phyloP scores from a whole-genome alignment of 148 eudicot genomes.

The Chenopodium album region DNA sequence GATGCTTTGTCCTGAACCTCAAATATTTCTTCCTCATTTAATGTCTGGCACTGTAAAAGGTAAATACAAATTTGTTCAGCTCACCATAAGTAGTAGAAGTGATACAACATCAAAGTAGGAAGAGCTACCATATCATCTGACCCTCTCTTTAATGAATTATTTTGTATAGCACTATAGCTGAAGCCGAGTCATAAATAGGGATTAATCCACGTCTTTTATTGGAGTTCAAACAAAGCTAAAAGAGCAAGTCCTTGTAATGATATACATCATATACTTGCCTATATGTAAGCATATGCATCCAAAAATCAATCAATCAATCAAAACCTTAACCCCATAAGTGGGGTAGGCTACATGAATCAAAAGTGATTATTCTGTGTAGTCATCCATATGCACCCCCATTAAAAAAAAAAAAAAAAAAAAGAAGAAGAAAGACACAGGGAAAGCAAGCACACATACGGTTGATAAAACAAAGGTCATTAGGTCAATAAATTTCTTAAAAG shows the following conservation, averaged over 20 bases:
- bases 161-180: neutral
- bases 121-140: neutral
- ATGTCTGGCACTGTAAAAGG: constrained; percentile 74
- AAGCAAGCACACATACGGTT: neutral
- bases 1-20: constrained; percentile 91
- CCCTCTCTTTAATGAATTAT: neutral
- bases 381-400: too few species aligned
- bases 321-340: too few species aligned
- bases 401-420: too few species aligned
- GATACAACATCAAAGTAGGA: neutral
- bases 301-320: neutral
- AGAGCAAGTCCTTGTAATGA: neutral
- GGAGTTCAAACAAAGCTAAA: neutral
- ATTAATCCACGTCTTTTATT: neutral
- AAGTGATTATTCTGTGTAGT: too few species aligned
- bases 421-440: neutral
- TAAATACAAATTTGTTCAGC: constrained; percentile 2
- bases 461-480: neutral
- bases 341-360: too few species aligned
- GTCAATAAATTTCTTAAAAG: neutral
- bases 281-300: neutral
- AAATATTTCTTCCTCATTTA: constrained; percentile 93
- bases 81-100: constrained; percentile 2
- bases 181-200: neutral
- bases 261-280: neutral